phyloP scores from a whole-genome alignment of 1,284 basidiomycete genomes.

The Boletellus sp. region DNA sequence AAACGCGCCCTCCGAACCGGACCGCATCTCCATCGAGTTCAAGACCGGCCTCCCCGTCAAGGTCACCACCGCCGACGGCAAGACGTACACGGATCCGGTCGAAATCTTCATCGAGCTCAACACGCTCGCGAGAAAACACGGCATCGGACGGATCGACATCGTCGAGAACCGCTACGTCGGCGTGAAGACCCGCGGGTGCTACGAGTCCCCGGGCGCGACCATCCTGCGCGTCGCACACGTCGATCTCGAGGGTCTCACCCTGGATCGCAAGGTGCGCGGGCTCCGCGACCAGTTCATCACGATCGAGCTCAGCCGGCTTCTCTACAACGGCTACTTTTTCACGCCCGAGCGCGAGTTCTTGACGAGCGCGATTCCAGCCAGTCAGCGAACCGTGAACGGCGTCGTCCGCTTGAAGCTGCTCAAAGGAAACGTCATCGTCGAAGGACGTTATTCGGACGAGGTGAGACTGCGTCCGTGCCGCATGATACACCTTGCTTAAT shows the following conservation, averaged over 20 bases:
- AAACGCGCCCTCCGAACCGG: slow-evolving; percentile 77
- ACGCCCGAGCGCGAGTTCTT: slow-evolving; percentile 97
- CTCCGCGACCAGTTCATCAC: slow-evolving; percentile 95
- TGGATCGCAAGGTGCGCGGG: slow-evolving; percentile 95
- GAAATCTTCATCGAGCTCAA: slow-evolving; percentile 95
- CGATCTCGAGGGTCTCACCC: slow-evolving; percentile 94
- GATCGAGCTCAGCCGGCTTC: slow-evolving; percentile 82
- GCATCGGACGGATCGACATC: slow-evolving; percentile 95
- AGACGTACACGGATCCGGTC: slow-evolving; percentile 85
- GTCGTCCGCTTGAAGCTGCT: slow-evolving; percentile 87
- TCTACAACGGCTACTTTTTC: slow-evolving; percentile 98
- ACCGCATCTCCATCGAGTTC: slow-evolving; percentile 85
- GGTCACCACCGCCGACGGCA: slow-evolving; percentile 54
- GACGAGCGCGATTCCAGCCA: slow-evolving; percentile 83
- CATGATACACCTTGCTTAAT: not conserved
- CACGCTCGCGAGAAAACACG: slow-evolving; percentile 90
- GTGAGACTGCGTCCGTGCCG: slow-evolving; percentile 34
- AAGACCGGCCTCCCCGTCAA: slow-evolving; percentile 82
- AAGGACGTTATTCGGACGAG: slow-evolving; percentile 89
- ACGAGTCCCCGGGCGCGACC: slow-evolving; percentile 95
- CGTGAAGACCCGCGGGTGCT: slow-evolving; percentile 98
- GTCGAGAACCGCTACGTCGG: slow-evolving; percentile 99
- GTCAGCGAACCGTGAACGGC: slow-evolving; percentile 96
- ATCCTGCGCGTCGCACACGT: slow-evolving; percentile 95
- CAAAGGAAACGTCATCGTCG: slow-evolving; percentile 95